Percentiles rank a stretch among this genome's conserved stretches.
Conservation (phyloP, 495 filamentous ascomycete species). For the Trichodelitschia bisporula region DNA sequence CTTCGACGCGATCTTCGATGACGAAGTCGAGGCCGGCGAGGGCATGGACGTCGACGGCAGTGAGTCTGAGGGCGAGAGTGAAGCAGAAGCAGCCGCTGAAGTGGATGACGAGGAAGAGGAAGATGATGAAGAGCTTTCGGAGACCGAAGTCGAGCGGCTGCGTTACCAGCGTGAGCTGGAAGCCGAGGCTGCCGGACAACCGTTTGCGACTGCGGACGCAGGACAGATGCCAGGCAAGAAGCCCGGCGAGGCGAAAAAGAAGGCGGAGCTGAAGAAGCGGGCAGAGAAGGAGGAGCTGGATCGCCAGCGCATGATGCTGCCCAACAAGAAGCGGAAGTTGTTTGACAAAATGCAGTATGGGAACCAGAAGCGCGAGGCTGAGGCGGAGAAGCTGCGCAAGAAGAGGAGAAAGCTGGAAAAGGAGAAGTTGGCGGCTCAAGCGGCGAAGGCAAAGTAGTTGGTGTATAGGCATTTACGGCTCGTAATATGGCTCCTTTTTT, state of each 20-base stretch:
- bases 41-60: constrained; percentile 29
- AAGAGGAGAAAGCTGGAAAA: constrained; percentile 85
- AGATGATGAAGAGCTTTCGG: constrained; percentile 19
- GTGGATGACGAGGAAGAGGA: constrained; percentile 28
- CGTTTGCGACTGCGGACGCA: constrained; percentile 13
- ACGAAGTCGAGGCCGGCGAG: constrained; percentile 18
- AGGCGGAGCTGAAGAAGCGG: constrained; percentile 12
- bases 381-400: constrained; percentile 34
- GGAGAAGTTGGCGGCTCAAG: too few relatives aligned
- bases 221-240: constrained; percentile 3
- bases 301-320: constrained; percentile 20
- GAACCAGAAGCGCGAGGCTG: constrained; percentile 17
- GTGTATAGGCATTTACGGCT: too few relatives aligned
- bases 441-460: too few relatives aligned
- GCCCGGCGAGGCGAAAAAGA: constrained; percentile 9
- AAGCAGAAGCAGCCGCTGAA: constrained; percentile 9
- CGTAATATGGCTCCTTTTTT: too few relatives aligned
- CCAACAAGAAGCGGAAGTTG: constrained; percentile 18
- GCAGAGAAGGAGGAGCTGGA: constrained; percentile 19
- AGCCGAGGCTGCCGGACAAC: constrained; percentile 49
- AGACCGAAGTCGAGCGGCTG: constrained; percentile 21
- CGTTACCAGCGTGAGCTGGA: constrained; percentile 75
- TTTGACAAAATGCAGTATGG: constrained; percentile 20
- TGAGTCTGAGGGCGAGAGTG: constrained; percentile 20
- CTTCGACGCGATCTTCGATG: constrained; percentile 11